A percentile compares a stretch with the other conserved stretches of the same genome.
Conservation (phyloP, 768 basidiomycete species). For the Mycena chlorophos region DNA sequence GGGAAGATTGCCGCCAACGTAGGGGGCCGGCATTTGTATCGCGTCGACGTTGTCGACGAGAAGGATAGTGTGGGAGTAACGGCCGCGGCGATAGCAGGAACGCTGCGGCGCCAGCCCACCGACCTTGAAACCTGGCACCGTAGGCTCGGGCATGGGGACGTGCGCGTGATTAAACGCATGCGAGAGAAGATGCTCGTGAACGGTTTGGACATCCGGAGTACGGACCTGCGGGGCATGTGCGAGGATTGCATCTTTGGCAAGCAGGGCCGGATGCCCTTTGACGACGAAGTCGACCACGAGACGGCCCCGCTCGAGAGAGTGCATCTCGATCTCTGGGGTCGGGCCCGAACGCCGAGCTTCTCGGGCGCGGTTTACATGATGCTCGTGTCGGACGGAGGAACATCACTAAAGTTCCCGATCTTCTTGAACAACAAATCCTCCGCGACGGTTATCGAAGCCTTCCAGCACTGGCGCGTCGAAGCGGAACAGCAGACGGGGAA, state of each 20-base stretch:
- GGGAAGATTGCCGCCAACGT: background rate
- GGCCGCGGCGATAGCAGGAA: conserved; percentile 4
- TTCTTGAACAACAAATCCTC: conserved; percentile 28
- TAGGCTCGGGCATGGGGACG: conserved; percentile 23
- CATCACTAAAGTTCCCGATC: conserved; percentile 1
- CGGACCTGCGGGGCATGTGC: conserved; percentile 13
- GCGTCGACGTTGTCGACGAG: background rate
- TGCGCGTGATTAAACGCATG: conserved; percentile 13
- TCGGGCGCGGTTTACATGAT: conserved; percentile 27
- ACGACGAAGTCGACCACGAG: conserved; percentile 17
- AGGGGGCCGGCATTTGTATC: background rate
- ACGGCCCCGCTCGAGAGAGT: conserved; percentile 14
- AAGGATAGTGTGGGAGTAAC: background rate
- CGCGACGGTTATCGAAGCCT: conserved; percentile 14
- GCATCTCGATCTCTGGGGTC: conserved; percentile 29
- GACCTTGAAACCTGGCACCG: conserved; percentile 28
- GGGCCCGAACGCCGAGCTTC: conserved; percentile 7
- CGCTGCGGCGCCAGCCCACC: conserved; percentile 16
- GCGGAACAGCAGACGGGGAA: conserved; percentile 19
- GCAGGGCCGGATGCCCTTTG: conserved; percentile 23
- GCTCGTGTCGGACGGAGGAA: conserved; percentile 22
- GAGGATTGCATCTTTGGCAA: conserved; percentile 31
- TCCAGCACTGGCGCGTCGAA: conserved; percentile 11
- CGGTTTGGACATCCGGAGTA: conserved; percentile 18
- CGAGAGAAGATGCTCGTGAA: conserved; percentile 17